phyloP scores from a whole-genome alignment of 2,329 filamentous ascomycete species.

The Epichloe festucae region DNA sequence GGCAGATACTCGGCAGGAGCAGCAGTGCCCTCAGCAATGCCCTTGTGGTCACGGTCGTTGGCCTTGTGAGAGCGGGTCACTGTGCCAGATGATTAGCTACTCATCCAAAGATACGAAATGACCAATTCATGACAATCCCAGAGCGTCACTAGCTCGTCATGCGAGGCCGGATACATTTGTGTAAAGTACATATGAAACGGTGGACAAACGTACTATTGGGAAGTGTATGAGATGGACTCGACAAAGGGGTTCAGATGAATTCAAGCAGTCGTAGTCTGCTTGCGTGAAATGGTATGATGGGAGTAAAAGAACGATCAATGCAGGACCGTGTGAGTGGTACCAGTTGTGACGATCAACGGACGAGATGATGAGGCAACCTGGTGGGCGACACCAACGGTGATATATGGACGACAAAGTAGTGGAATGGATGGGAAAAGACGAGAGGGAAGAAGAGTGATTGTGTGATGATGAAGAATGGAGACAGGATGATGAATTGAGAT shows the following conservation, averaged over 20 bases:
- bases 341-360: background rate
- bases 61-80: conserved; percentile 97
- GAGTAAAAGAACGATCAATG: background rate
- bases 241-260: background rate
- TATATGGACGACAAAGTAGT: background rate
- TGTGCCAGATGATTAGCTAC: conserved; percentile 21
- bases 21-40: conserved; percentile 60
- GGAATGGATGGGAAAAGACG: background rate
- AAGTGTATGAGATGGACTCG: background rate
- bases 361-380: background rate
- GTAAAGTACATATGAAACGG: background rate
- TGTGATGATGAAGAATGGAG: conserved; percentile 1
- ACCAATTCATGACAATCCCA: background rate
- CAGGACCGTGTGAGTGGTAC: background rate
- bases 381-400: too few species aligned
- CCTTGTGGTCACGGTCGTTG: conserved; percentile 84
- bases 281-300: background rate
- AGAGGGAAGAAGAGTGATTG: background rate
- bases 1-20: conserved; percentile 62
- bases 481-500: conserved; percentile 3
- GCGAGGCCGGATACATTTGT: background rate
- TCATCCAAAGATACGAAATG: background rate
- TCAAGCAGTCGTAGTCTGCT: background rate
- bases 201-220: background rate
- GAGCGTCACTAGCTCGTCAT: background rate